Base-by-base conservation (phyloP, 2,329 filamentous ascomycete species). In the Aureobasidium sp. region DNA sequence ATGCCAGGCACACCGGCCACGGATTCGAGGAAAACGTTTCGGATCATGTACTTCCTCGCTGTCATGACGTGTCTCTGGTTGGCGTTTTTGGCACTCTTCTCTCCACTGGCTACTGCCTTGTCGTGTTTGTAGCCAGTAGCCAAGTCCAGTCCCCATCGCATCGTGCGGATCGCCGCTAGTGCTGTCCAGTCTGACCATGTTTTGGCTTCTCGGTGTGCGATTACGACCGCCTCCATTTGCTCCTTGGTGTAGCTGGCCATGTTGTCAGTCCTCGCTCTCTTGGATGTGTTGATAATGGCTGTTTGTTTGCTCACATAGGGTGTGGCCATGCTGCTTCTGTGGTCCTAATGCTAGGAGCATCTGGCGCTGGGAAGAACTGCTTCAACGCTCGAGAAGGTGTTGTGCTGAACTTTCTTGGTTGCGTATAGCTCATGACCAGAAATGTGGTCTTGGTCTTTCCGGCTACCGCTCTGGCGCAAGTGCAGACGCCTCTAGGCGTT, bases 1-100 rank as follows among this genome's bases (percentile, higher is more conserved):
- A 97, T 97, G 8, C 94, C 94, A 0, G 94, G 94, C 0, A 97
- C 94, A 37, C 91, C 94, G 14, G 94, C 94, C 42, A 99, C 90
- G 53, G 88, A 92, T 74, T 99, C 94, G 37, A 99, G 82, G 74
- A 99, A 99, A 67, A 99, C 83, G 71, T 96, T 93, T 7, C 93
- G 84, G 53, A 89, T 84, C 68, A 97, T 81, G 87, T 94, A 99
- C 77, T 97, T 94, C 5, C 86, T 79, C 72, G 96, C 92, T 0
- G 85, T 94, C 80, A 90, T 90, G 37, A 74, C 73, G 69, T 83
- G 96, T 69, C 72, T 86, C 76, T 79, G 83, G 70, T 62, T 82
- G 0, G 83, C 85, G 8, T 84, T 83, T 63, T 70, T 72, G 48
- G 63, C 56, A 63, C 77, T 71, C 61, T 74, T 73, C 19, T 70